Percentiles rank a stretch among this genome's conserved stretches.
Conservation (phyloP, 495 filamentous ascomycete genomes). For the Hypoxylon fragiforme region DNA sequence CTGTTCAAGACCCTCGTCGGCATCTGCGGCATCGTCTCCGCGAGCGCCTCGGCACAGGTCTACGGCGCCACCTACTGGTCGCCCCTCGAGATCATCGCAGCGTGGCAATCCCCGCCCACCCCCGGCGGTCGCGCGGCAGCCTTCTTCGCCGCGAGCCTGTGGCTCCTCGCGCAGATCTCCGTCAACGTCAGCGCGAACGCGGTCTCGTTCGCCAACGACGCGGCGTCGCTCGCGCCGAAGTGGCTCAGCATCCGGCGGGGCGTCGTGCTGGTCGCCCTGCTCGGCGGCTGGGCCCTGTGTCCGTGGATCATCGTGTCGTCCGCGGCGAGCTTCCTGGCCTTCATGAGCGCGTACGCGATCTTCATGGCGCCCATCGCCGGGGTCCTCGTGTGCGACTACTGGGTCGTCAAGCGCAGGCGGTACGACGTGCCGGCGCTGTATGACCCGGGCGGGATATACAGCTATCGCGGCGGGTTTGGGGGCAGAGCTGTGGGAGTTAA, state of each 20-base stretch:
- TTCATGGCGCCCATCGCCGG: slow-evolving; percentile 53
- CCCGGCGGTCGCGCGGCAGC: slow-evolving; percentile 26
- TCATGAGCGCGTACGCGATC: slow-evolving; percentile 55
- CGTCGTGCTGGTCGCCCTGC: slow-evolving; percentile 59
- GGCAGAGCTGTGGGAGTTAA: slow-evolving; percentile 44
- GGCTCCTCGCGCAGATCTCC: slow-evolving; percentile 58
- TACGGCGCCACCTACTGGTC: slow-evolving; percentile 37
- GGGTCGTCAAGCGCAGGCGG: slow-evolving; percentile 48
- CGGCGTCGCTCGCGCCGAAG: slow-evolving; percentile 58
- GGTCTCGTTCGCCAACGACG: slow-evolving; percentile 66
- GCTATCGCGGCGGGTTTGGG: slow-evolving; percentile 10
- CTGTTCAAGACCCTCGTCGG: slow-evolving; percentile 37
- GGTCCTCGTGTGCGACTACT: slow-evolving; percentile 53
- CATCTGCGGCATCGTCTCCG: slow-evolving; percentile 36
- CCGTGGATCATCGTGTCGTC: slow-evolving; percentile 65
- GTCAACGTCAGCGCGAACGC: slow-evolving; percentile 68
- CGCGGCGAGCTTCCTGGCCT: slow-evolving; percentile 59
- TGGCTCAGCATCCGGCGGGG: slow-evolving; percentile 64
- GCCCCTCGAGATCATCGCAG: slow-evolving; percentile 36
- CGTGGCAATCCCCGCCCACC: slow-evolving; percentile 33
- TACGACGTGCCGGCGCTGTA: slow-evolving; percentile 51
- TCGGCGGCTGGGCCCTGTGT: slow-evolving; percentile 61
- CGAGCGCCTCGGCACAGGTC: slow-evolving; percentile 31
- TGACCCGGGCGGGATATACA: slow-evolving; percentile 41
- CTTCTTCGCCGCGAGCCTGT: slow-evolving; percentile 46